Evolutionary conservation across 306 rosid species (phyloP).

Genomic region (Astragalus glycyphyllos): DNA sequence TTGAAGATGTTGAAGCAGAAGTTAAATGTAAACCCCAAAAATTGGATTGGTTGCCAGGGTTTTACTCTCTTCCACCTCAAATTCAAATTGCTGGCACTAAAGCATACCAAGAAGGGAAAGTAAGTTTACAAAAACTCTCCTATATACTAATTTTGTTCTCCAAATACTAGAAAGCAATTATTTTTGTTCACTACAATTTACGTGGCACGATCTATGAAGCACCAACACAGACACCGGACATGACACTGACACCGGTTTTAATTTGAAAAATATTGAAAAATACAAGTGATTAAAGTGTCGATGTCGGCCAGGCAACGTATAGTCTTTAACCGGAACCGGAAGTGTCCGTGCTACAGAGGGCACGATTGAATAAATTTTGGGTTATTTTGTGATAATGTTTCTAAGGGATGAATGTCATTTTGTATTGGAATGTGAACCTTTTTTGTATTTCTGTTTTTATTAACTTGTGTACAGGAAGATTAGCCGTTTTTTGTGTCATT

Average conservation of each 20-base stretch:
- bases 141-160: background rate
- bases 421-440: background rate
- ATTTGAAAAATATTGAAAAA: too few relatives aligned
- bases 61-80: constrained; percentile 73
- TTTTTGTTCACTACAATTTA: background rate
- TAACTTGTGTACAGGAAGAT: background rate
- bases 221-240: too few relatives aligned
- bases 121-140: constrained; percentile 9
- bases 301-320: too few relatives aligned
- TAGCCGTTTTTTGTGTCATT: background rate
- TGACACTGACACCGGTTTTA: too few relatives aligned
- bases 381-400: background rate
- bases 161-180: background rate
- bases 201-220: background rate
- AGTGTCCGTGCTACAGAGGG: too few relatives aligned
- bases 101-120: constrained; percentile 82
- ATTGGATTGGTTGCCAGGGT: constrained; percentile 75
- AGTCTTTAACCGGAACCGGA: too few relatives aligned
- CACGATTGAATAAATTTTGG: background rate
- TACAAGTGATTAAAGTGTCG: too few relatives aligned
- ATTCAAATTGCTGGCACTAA: constrained; percentile 71
- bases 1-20: constrained; percentile 73
- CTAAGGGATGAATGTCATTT: background rate
- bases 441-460: background rate
- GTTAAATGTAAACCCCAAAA: constrained; percentile 63